Evolutionary conservation across 345 rosid species (phyloP).

Genomic region (Syzygium grande): DNA sequence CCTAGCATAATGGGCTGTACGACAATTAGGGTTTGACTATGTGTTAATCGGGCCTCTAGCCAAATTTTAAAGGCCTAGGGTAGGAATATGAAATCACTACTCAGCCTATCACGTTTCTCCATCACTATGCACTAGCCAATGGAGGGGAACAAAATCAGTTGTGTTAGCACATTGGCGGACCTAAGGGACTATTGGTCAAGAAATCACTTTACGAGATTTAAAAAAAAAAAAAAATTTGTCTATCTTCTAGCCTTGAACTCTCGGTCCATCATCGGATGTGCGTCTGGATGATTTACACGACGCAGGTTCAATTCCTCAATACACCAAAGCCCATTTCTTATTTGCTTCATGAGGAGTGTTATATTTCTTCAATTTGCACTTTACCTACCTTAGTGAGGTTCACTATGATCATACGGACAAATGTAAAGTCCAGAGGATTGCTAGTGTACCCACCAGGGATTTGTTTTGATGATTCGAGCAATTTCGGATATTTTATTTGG

Average conservation of each 20-base stretch:
- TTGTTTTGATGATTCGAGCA: not conserved
- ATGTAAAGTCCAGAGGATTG: not conserved
- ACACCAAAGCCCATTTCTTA: not conserved
- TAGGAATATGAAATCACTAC: not conserved
- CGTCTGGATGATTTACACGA: not conserved
- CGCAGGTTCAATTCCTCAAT: not conserved
- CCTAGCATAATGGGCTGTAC: too few relatives aligned
- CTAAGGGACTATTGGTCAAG: not conserved
- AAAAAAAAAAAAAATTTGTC: not conserved
- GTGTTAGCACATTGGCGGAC: conserved; percentile 37
- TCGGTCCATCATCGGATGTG: not conserved
- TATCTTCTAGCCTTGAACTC: not conserved
- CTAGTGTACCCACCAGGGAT: not conserved
- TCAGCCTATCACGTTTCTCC: not conserved
- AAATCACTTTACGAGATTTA: not conserved
- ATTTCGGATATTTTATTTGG: not conserved
- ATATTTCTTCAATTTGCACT: not conserved
- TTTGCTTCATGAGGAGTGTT: not conserved
- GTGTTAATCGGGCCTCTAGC: too few relatives aligned
- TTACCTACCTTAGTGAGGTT: not conserved
- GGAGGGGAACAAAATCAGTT: not conserved
- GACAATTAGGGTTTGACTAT: too few relatives aligned
- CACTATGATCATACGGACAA: rapidly evolving
- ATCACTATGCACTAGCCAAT: not conserved
- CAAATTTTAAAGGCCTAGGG: not conserved